Evolutionary conservation across 768 basidiomycete species (phyloP).

Genomic region (Brasilioporus rufonigricans): DNA sequence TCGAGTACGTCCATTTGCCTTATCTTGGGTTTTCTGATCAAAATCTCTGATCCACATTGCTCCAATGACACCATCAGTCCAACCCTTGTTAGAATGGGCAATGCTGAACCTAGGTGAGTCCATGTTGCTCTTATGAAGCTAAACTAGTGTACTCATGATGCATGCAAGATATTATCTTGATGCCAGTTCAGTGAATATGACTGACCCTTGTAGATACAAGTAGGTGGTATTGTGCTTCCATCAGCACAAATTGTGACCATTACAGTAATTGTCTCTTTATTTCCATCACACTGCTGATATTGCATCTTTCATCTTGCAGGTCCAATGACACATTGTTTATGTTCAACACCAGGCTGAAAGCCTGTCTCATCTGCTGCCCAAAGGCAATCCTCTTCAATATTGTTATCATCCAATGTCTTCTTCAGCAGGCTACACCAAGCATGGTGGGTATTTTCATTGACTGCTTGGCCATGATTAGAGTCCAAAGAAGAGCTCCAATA

Average conservation of each 20-base stretch:
- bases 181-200: background rate
- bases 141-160: background rate
- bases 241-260: too few relatives aligned
- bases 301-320: too few relatives aligned
- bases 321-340: too few relatives aligned
- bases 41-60: background rate
- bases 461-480: slow-evolving; percentile 29
- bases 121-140: too few relatives aligned
- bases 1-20: too few relatives aligned
- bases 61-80: too few relatives aligned
- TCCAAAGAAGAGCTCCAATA: too few relatives aligned
- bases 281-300: too few relatives aligned
- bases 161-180: background rate
- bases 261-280: too few relatives aligned
- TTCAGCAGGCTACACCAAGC: slow-evolving; percentile 36
- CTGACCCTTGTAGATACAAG: too few relatives aligned
- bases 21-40: background rate
- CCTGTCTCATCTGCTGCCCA: background rate
- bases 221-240: background rate
- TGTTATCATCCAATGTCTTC: slow-evolving; percentile 11
- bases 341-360: too few relatives aligned
- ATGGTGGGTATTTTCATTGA: too few relatives aligned
- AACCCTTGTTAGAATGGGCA: background rate
- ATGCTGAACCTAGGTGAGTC: background rate
- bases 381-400: slow-evolving; percentile 1